Evolutionary conservation across 352 stramenopile genomes (phyloP), one percentile per base, ranked within the genome.

Genomic region (Globisporangium heterothallicum): DNA sequence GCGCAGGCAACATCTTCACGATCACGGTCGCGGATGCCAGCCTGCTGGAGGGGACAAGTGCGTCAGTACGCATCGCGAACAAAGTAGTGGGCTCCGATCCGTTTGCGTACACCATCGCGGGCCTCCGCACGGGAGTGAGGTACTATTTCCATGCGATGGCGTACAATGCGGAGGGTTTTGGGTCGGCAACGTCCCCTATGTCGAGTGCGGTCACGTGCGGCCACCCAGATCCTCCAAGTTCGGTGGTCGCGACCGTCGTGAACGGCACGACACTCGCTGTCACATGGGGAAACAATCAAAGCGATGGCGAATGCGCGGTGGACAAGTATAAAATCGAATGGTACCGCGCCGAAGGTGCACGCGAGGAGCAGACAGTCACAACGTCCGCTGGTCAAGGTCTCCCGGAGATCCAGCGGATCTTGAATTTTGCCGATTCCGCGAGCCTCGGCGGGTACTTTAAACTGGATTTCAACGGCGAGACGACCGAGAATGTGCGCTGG

Each of bases 21-120:
- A 84, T 96, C 45, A 66, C 88, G 0, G 61, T 88, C 0, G 56
- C 74, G 12, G 66, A 87, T 46, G 18, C 52, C 6, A 68, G 68
- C 0, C 25, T 68, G 1, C 63, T 97, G 0, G 77, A 58, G 6
- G 93, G 90, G 10, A 76, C 82, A 0, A 82, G 69, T 4, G 74
- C 74, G 6, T 54, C 57, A 1, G 75, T 96, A 2, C 53, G 54
- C 16, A 74, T 97, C 1, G 75, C 68, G 9, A 91, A 97, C 58
- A 83, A 86, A 50, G 58, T 96, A 9, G 87, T 85, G 16, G 95
- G 95, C 7, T 97, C 92, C 0, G 86, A 97, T 58, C 89, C 90
- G 9, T 95, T 97, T 32, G 59, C 69, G 1, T 79, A 75, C 40
- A 74, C 64, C 13, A 74, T 94, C 38, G 78, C 64, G 0, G 67